phyloP scores from a whole-genome alignment of 768 basidiomycete genomes.

The Lyophyllum semitale region DNA sequence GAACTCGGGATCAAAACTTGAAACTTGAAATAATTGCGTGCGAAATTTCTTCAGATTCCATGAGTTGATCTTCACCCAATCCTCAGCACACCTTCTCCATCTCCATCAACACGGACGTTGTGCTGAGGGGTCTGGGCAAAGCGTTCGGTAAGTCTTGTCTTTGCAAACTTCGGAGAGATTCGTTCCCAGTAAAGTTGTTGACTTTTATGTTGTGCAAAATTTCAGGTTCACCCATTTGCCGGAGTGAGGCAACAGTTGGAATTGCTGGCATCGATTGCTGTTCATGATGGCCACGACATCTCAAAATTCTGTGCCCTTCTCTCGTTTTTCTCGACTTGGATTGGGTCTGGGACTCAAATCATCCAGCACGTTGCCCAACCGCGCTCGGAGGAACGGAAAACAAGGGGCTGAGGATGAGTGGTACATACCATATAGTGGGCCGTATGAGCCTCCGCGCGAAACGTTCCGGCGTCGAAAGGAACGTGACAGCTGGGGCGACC shows the following conservation, averaged over 20 bases:
- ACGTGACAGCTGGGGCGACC: constrained; percentile 47
- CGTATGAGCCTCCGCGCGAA: constrained; percentile 48
- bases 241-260: background rate
- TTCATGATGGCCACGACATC: constrained; percentile 14
- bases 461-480: constrained; percentile 27
- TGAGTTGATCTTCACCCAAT: background rate
- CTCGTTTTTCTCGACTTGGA: constrained; percentile 21
- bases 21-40: constrained; percentile 8
- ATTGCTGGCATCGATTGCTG: background rate
- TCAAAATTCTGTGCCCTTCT: constrained; percentile 6
- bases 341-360: constrained; percentile 16
- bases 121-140: background rate
- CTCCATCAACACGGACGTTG: background rate
- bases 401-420: constrained; percentile 45
- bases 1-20: background rate
- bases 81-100: no score
- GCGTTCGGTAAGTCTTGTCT: background rate
- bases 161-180: background rate
- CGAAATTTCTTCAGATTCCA: background rate
- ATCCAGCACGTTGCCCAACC: constrained; percentile 8
- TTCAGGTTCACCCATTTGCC: constrained; percentile 10
- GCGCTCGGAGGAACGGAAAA: constrained; percentile 6
- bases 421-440: constrained; percentile 69
- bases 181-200: background rate
- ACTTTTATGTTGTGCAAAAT: background rate